Conservation (phyloP, 305 asterid genomes). For the Fraxinus nigra region DNA sequence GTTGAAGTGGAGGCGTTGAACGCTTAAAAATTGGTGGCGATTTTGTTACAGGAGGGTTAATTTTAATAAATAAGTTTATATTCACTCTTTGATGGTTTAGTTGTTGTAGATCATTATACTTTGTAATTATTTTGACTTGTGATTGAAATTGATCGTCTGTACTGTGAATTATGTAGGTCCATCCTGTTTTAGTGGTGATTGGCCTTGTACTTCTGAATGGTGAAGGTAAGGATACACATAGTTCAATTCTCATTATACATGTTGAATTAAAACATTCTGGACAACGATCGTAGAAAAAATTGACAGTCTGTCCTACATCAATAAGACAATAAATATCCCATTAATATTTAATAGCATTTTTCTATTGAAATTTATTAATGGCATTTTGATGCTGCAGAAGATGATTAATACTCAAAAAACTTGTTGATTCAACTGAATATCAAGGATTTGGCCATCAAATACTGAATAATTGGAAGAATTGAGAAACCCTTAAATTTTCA, state of each 20-base stretch:
- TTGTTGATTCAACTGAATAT: not conserved
- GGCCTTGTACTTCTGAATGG: conserved; percentile 78
- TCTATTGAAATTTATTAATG: not conserved
- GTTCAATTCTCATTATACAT: not conserved
- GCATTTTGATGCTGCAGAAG: not conserved
- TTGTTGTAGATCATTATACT: not conserved
- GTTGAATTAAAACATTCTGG: not conserved
- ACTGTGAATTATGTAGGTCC: conserved; percentile 55
- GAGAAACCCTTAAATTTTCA: not conserved
- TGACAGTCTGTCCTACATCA: not conserved
- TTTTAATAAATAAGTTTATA: not conserved
- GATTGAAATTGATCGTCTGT: conserved; percentile 7
- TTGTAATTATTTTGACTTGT: not conserved
- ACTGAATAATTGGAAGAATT: not conserved
- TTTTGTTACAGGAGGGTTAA: not conserved
- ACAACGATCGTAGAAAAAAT: not conserved
- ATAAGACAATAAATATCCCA: not conserved
- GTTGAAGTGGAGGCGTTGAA: not conserved
- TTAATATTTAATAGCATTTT: not conserved
- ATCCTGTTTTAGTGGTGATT: conserved; percentile 81
- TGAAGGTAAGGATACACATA: conserved; percentile 57
- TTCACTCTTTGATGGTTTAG: not conserved
- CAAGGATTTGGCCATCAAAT: not conserved
- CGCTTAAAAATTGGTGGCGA: not conserved
- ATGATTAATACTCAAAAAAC: not conserved